Evolutionary conservation across 805 yeast genomes (phyloP).

Genomic region (Nakazawaea pomicola): DNA sequence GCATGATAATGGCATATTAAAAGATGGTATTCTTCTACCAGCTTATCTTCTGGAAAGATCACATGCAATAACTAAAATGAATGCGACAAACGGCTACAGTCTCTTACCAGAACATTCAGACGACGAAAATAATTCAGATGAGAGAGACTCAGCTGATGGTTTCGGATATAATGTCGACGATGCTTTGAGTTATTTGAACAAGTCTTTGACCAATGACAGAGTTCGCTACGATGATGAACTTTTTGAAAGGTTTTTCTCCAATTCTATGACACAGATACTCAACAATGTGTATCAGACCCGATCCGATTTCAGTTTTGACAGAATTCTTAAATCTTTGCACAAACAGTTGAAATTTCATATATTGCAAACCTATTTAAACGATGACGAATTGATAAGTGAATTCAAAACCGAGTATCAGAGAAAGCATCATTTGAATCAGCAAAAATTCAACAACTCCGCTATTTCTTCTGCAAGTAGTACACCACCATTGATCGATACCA

Average conservation of each 20-base stretch:
- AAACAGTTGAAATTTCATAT: conserved; percentile 16
- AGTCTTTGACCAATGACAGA: conserved; percentile 17
- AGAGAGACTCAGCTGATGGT: too few relatives aligned
- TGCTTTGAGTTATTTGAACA: conserved; percentile 17
- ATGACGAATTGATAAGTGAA: conserved; percentile 14
- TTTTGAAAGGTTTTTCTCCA: conserved; percentile 14
- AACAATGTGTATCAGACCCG: not conserved
- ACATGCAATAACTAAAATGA: not conserved
- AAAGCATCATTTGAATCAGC: not conserved
- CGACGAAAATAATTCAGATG: not conserved
- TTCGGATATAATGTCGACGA: conserved; percentile 11
- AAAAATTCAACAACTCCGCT: not conserved
- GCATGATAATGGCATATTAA: conserved; percentile 3
- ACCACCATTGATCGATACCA: not conserved
- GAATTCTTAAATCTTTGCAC: conserved; percentile 13
- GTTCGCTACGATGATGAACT: conserved; percentile 9
- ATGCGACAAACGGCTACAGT: too few relatives aligned
- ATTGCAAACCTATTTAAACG: conserved; percentile 17
- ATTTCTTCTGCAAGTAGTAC: too few relatives aligned
- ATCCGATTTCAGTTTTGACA: conserved; percentile 2
- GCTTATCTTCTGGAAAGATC: not conserved
- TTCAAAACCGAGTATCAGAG: conserved; percentile 9
- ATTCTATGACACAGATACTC: conserved; percentile 2
- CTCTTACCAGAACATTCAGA: too few relatives aligned
- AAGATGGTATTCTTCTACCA: conserved; percentile 7